Conservation (phyloP, 495 filamentous ascomycete species). For the Ramalina intermedia region DNA sequence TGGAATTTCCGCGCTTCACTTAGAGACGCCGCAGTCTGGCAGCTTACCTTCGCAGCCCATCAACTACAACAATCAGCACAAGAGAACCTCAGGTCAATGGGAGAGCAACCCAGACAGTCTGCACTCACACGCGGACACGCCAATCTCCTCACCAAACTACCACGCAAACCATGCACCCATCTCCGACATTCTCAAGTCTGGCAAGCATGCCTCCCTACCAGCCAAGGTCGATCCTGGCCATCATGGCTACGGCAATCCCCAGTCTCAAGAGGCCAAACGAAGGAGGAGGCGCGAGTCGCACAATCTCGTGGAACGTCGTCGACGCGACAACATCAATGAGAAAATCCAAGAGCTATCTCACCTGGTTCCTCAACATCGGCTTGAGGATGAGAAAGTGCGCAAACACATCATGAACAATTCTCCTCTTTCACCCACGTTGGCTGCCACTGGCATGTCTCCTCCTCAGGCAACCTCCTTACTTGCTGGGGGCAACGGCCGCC, state of each 20-base stretch:
- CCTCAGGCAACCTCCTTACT: slow-evolving; percentile 78
- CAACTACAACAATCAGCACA: slow-evolving; percentile 46
- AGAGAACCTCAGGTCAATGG: slow-evolving; percentile 71
- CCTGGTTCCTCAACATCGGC: slow-evolving; percentile 77
- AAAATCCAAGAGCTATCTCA: slow-evolving; percentile 91
- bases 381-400: slow-evolving; percentile 93
- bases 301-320: slow-evolving; percentile 87
- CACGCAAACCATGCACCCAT: slow-evolving; percentile 47
- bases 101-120: slow-evolving; percentile 64
- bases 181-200: slow-evolving; percentile 53
- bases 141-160: slow-evolving; percentile 54
- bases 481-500: slow-evolving; percentile 75
- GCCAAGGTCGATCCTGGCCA: slow-evolving; percentile 47
- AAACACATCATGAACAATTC: slow-evolving; percentile 88
- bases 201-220: slow-evolving; percentile 55
- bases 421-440: slow-evolving; percentile 66
- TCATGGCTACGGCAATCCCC: slow-evolving; percentile 36
- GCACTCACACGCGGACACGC: slow-evolving; percentile 68
- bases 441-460: slow-evolving; percentile 43
- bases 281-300: slow-evolving; percentile 84
- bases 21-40: slow-evolving; percentile 50
- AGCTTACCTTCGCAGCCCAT: slow-evolving; percentile 66
- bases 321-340: slow-evolving; percentile 97
- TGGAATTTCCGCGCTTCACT: slow-evolving; percentile 39
- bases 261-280: slow-evolving; percentile 83